Evolutionary conservation across 306 rosid species (phyloP), one percentile per base, ranked within the genome.

Genomic region (Vigna reflexopilosa): DNA sequence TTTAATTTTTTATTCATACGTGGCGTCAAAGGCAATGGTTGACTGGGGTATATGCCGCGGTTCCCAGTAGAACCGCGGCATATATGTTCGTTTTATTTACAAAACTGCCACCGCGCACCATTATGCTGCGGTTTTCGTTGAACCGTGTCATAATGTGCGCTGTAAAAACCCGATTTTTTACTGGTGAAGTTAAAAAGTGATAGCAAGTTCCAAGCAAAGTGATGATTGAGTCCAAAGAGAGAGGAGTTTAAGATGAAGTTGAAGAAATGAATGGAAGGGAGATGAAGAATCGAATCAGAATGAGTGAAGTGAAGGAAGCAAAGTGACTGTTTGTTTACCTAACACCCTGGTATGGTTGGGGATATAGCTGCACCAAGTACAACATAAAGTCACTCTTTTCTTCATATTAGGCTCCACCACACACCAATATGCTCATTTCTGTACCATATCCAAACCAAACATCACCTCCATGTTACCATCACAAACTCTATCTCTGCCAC

Each of bases 261-360:
- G 32, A 56, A 56, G 15, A 56, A 58, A 15, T 16, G 19, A 15
- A 58, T 30, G 81, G 9, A 30, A 62, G 5, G 30, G 68, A 40
- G 32, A 70, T 32, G 64, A 57, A 65, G 62, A 51, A 77, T 83
- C 87, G 78, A 82, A 83, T 64, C 2, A 76, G 52, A 51, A 28
- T 86, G 82, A 51, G 54, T 86, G 82, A 69, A 26, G 36, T 20
- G 80, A 24, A 24, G 26, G 28, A 73, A 24, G 36, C 82, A 73
- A 24, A 14, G 57, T 67, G 81, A 77, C 81, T 67, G 73, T 81
- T 81, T 51, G 64, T 55, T 36, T 48, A 81, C 83, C 81, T 63
- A 82, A 78, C 78, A 36, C 76, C 75, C 55, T 82, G 8, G 65
- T 36, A 50, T 38, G 1, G 28, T n/a, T n/a, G 70, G 50, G 70